Evolutionary conservation across 352 stramenopile genomes (phyloP), one percentile per base, ranked within the genome.

Genomic region (Phytopythium delawarense): DNA sequence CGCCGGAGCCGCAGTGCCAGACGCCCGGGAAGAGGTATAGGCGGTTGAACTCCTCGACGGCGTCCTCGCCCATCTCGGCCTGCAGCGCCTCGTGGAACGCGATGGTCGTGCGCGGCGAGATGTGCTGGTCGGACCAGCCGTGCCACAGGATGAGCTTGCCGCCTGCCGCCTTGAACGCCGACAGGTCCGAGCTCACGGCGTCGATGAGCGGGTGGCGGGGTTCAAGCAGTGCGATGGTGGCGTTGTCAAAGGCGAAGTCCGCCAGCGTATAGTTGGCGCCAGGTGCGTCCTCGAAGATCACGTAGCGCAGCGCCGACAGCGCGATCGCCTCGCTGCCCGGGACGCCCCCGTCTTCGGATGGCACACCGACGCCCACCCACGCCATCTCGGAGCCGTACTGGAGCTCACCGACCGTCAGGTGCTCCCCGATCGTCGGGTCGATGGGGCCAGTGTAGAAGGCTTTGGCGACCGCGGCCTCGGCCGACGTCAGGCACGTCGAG

Each of bases 131-230:
- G 12, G 74, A 63, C 71, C 74, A 82, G 23, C 74, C 71, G 55
- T 82, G 74, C 69, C 71, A 75, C 61, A 82, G 56, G 56, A 82
- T 79, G 32, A 82, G 65, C 49, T 82, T 82, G 20, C 69, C 71
- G 0, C 74, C 74, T 42, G 69, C 66, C 20, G 48, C 45, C 52
- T 75, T 63, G 64, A 79, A 82, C 9, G 62, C 53, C 2, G 74
- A 69, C 42, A 81, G 68, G 50, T 81, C 64, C 0, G 71, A 61
- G 52, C 63, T 82, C 12, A 78, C 70, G 2, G 74, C 69, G 23
- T 79, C 71, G 1, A 82, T 66, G 4, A 82, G 25, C 23, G 57
- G 62, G 44, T 82, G 71, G n/a, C 63, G 69, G 9, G 62, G 21
- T 11, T 63, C 58, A 15, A 82, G 65, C 25, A 75, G 64, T 16